These are phyloP conservation scores for Rhodotorula sp. DNA, from an alignment of 1,284 basidiomycete species.

Conservation along the genomic window DNA sequence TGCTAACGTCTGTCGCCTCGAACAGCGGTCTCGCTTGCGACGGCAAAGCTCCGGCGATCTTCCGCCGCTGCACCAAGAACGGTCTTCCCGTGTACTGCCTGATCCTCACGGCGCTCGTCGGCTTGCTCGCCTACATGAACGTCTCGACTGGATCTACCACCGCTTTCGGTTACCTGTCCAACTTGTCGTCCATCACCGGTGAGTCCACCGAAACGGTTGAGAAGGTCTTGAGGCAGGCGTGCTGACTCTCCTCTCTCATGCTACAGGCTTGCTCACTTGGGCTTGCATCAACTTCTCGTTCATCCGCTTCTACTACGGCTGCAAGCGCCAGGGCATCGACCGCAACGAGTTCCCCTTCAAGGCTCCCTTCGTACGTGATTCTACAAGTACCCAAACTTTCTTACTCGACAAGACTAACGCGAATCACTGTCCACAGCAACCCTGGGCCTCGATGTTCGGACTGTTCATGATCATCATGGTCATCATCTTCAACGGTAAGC, in stretches of 20 bases:
- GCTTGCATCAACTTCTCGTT: constrained; percentile 68
- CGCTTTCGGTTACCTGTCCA: constrained; percentile 47
- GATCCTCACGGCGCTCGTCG: constrained; percentile 56
- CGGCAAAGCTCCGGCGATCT: constrained; percentile 65
- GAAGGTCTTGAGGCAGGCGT: not conserved
- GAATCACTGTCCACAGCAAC: constrained; percentile 41
- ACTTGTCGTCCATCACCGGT: constrained; percentile 19
- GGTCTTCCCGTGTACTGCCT: constrained; percentile 70
- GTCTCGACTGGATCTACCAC: constrained; percentile 44
- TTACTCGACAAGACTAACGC: not conserved
- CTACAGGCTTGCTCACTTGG: constrained; percentile 56
- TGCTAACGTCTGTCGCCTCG: too few relatives aligned
- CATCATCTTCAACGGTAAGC: constrained; percentile 36
- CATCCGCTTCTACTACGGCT: constrained; percentile 60
- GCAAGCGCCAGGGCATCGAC: constrained; percentile 53
- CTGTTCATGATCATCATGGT: constrained; percentile 25
- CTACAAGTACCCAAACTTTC: not conserved
- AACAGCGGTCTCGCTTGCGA: constrained; percentile 63
- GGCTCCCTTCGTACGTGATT: constrained; percentile 44
- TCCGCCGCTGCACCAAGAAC: constrained; percentile 65
- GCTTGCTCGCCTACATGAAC: constrained; percentile 58
- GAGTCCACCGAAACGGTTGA: too few relatives aligned
- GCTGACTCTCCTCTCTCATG: not conserved
- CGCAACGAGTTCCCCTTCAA: constrained; percentile 60
- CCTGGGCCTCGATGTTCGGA: constrained; percentile 44